Evolutionary conservation across 371 early-diverging fungal genomes (phyloP).

Genomic region (Caulochytrium protostelioides): DNA sequence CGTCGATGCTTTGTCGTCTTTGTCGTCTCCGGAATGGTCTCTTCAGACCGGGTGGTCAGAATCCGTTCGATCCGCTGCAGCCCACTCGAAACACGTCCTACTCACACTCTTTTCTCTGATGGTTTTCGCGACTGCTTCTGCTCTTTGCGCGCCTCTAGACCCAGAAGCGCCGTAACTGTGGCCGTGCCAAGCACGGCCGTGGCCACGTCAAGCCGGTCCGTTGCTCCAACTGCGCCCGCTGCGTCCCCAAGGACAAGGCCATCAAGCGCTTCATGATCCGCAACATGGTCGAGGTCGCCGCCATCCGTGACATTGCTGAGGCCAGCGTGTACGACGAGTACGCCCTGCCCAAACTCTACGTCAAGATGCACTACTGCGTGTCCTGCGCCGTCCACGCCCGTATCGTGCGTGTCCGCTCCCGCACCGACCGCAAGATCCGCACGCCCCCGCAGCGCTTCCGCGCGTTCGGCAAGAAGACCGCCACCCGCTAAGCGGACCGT

Average conservation of each 20-base stretch:
- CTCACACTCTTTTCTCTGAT: no score
- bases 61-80: no score
- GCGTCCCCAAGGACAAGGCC: slow-evolving; percentile 98
- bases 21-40: no score
- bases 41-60: no score
- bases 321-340: slow-evolving; percentile 91
- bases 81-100: no score
- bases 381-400: slow-evolving; percentile 96
- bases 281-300: slow-evolving; percentile 96
- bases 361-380: slow-evolving; percentile 94
- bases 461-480: slow-evolving; percentile 35
- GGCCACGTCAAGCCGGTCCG: slow-evolving; percentile 91
- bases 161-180: slow-evolving; percentile 95
- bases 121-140: no score
- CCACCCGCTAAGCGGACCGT: no score
- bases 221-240: slow-evolving; percentile 96
- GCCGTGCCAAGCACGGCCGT: slow-evolving; percentile 96
- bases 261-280: slow-evolving; percentile 95
- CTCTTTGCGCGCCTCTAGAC: slow-evolving; percentile 49
- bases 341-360: slow-evolving; percentile 93
- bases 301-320: slow-evolving; percentile 85
- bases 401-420: slow-evolving; percentile 90
- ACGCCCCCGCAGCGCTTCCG: slow-evolving; percentile 74
- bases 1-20: no score
- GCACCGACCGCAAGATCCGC: slow-evolving; percentile 74